phyloP scores from a whole-genome alignment of 2,329 filamentous ascomycete genomes.

The Calonectria honghensis region DNA sequence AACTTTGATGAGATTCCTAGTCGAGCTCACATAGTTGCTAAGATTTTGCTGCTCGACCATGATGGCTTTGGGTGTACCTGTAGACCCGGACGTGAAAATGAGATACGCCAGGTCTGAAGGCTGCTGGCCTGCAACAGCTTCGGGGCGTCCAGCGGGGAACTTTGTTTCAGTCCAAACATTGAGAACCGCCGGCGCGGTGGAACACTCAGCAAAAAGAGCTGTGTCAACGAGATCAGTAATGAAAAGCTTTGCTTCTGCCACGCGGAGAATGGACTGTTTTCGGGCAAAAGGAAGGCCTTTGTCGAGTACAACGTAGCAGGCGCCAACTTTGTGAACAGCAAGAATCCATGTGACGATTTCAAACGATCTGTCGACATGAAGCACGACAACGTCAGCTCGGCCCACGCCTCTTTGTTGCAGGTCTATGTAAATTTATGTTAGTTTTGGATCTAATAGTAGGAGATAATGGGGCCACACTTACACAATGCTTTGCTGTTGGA shows the following conservation, averaged over 20 bases:
- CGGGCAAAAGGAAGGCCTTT: background rate
- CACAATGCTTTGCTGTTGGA: background rate
- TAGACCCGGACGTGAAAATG: background rate
- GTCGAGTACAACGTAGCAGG: background rate
- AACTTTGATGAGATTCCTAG: background rate
- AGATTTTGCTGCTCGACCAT: slow-evolving; percentile 8
- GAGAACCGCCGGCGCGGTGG: background rate
- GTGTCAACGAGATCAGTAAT: background rate
- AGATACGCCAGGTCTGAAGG: background rate
- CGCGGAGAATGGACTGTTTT: slow-evolving; percentile 3
- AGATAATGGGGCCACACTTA: background rate
- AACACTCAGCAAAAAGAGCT: background rate
- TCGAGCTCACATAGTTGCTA: slow-evolving; percentile 3
- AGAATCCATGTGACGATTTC: background rate
- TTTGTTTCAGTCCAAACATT: background rate
- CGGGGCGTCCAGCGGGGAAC: background rate
- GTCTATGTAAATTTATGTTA: background rate
- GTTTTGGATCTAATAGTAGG: background rate
- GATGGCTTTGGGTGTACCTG: background rate
- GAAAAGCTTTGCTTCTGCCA: background rate
- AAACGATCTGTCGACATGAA: background rate
- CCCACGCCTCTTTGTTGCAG: background rate
- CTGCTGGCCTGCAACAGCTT: background rate
- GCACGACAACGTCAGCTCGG: background rate
- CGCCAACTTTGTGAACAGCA: background rate